These are phyloP conservation scores for Saccharomyces cerevisiae DNA, from an alignment of 805 yeast species.

Conservation along the genomic window DNA sequence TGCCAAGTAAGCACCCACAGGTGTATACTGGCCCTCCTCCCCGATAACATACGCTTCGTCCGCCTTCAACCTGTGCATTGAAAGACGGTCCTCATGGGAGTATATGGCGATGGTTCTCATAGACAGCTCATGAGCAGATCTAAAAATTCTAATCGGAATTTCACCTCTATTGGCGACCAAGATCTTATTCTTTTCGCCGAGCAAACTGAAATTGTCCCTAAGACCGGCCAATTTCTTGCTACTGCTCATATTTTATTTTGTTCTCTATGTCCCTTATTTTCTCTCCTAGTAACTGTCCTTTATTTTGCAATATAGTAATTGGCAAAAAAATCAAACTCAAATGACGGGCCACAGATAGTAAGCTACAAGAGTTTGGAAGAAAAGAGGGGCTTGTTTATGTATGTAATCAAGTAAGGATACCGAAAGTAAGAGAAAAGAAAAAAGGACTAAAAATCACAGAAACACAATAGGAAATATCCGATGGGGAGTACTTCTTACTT, in stretches of 20 bases:
- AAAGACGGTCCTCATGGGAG: constrained; percentile 89
- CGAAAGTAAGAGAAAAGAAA: neutral
- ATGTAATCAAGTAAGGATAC: neutral
- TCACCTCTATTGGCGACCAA: constrained; percentile 82
- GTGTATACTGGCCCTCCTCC: constrained; percentile 77
- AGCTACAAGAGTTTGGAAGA: neutral
- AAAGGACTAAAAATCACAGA: neutral
- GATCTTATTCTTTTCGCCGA: constrained; percentile 44
- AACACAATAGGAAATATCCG: neutral
- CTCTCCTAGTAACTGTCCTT: neutral
- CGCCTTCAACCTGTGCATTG: constrained; percentile 91
- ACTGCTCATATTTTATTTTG: neutral
- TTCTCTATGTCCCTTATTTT: neutral
- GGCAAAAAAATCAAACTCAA: neutral
- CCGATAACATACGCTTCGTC: constrained; percentile 93
- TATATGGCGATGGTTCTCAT: constrained; percentile 96
- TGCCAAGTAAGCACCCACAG: constrained; percentile 92
- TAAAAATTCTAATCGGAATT: constrained; percentile 79
- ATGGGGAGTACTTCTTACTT: neutral
- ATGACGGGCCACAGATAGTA: neutral
- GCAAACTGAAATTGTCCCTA: constrained; percentile 29
- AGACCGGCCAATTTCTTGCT: constrained; percentile 23
- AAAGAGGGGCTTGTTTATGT: neutral
- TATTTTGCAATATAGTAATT: neutral
- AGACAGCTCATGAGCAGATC: constrained; percentile 95